Evolutionary conservation across 108 stramenopile genomes (phyloP).

Genomic region (Pseudonitzschia multistriata): DNA sequence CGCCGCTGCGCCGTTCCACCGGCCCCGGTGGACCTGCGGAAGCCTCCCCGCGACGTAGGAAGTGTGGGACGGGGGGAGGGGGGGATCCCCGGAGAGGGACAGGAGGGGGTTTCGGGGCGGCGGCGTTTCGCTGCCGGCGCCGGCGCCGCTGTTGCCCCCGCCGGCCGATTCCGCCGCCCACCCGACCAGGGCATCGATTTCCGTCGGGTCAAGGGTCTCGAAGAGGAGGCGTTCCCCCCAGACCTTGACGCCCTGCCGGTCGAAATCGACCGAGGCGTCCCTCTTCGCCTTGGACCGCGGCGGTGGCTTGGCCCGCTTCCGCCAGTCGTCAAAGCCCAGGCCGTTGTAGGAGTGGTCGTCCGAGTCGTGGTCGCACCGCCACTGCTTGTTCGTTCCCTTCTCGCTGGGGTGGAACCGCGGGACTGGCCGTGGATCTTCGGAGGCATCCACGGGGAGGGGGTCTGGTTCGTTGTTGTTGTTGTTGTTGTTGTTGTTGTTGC

Average conservation of each 20-base stretch:
- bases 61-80: conserved; percentile 26
- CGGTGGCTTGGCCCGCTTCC: background rate
- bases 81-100: background rate
- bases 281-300: background rate
- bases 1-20: background rate
- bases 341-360: conserved; percentile 4
- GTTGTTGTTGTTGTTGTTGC: background rate
- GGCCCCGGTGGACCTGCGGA: background rate
- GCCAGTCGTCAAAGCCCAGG: background rate
- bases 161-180: conserved; percentile 19
- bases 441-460: no score
- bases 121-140: background rate
- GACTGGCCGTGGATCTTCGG: background rate
- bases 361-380: conserved; percentile 13
- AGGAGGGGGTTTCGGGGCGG: conserved; percentile 21
- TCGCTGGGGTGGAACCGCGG: conserved; percentile 1
- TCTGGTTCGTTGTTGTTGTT: background rate
- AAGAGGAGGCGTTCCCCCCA: conserved; percentile 20
- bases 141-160: background rate
- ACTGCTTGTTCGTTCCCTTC: conserved; percentile 14
- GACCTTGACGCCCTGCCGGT: background rate
- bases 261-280: conserved; percentile 8
- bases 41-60: conserved; percentile 10
- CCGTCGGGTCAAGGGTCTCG: conserved; percentile 1
- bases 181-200: conserved; percentile 28